A percentile compares a stretch with the other conserved stretches of the same genome.
Evolutionary conservation across 2,329 filamentous ascomycete species (phyloP).

Genomic region (Coleophoma cylindrospora): DNA sequence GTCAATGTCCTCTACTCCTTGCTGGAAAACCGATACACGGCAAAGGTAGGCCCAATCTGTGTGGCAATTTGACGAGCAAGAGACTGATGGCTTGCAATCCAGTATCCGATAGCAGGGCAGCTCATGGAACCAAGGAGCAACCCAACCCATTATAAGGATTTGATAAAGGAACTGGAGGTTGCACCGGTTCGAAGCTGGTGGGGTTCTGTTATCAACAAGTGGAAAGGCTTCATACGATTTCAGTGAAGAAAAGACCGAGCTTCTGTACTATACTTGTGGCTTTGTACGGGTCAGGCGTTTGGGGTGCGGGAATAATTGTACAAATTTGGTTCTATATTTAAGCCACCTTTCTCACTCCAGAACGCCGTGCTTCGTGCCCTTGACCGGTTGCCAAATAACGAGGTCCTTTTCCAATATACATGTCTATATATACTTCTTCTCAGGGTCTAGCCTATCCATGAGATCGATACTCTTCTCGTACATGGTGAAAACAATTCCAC

Average conservation of each 20-base stretch:
- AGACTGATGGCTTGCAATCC: background rate
- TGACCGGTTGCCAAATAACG: no score
- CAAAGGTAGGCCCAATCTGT: constrained; percentile 34
- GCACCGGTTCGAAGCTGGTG: constrained; percentile 53
- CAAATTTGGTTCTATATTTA: constrained; percentile 1
- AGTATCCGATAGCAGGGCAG: constrained; percentile 44
- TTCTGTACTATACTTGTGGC: background rate
- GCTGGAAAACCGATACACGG: constrained; percentile 53
- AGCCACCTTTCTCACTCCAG: constrained; percentile 8
- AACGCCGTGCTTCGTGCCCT: constrained; percentile 12
- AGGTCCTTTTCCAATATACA: constrained; percentile 1
- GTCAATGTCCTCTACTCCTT: constrained; percentile 55
- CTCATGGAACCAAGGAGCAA: constrained; percentile 56
- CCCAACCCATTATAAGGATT: constrained; percentile 57
- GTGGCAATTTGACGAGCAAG: background rate
- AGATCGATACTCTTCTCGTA: constrained; percentile 96
- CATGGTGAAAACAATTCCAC: constrained; percentile 97
- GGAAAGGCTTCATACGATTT: constrained; percentile 56
- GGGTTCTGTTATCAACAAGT: constrained; percentile 44
- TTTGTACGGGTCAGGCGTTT: constrained; percentile 5
- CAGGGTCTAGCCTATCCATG: constrained; percentile 74
- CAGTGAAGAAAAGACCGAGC: constrained; percentile 29
- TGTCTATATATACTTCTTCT: constrained; percentile 70
- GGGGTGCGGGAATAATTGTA: background rate
- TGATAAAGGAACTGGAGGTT: constrained; percentile 57